Evolutionary conservation across 495 filamentous ascomycete genomes (phyloP), one percentile per base, ranked within the genome.

Genomic region (Neurospora sp.): DNA sequence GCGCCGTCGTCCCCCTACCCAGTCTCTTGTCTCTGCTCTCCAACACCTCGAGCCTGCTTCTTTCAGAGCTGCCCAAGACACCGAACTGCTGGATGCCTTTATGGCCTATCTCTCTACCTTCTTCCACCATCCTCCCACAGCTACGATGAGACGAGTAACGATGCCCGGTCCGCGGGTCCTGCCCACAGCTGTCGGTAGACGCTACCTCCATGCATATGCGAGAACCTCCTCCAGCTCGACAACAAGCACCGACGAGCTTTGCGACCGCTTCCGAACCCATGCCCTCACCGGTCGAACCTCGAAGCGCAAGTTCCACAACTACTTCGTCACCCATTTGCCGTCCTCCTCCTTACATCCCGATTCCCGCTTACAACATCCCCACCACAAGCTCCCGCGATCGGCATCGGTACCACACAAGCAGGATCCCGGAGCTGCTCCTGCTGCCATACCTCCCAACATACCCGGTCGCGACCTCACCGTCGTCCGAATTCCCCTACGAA

Each of bases 251-350:
- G 38, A 76, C 31, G 22, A 44, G 16, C 39, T 69, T 40, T 70
- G 72, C 73, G 69, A 69, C 69, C 8, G 42, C 74, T 22, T 35
- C 53, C 68, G 44, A 40, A 68, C 11, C 14, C 59, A 66, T 37
- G 40, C 53, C 61, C 31, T 70, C 10, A 40, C 46, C 77, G 53
- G 48, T 40, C 72, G 70, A 69, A 14, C 46, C 61, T 75, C 82
- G 70, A 85, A 81, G 6, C 91, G 91, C 37, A 80, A 84, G 74
- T 98, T 98, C 82, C 94, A 96, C 83, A 93, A 96, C 74, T 99
- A 99, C 85, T 99, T 99, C 79, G 92, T 98, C 41, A 97, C 96
- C 6, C 92, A 98, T 80, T 87, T 99, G 0, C 96, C 96, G 7
- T 96, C 94, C 27, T 95, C 93, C 53, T 98, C 95, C 0, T 86